Base-by-base conservation (phyloP, 1,139 yeast genomes). In the Pichia sp. region DNA sequence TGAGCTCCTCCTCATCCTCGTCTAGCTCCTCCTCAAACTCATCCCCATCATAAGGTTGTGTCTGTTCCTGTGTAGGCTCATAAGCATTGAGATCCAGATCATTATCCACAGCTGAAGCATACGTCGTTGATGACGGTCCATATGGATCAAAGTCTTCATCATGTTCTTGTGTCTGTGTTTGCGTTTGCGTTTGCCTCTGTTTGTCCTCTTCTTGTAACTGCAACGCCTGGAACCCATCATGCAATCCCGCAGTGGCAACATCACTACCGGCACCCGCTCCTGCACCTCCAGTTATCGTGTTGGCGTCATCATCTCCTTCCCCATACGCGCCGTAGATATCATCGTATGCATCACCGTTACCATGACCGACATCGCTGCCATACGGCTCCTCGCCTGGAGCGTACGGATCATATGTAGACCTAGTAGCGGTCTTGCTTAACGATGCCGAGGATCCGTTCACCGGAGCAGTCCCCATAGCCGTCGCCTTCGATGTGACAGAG, bases 1-100 rank as follows among this genome's bases (percentile, higher is more conserved):
- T 86, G 50, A 91, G 75, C 30, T 79, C 86, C 53, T 86, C 95
- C 15, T 88, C 87, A 46, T 87, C 97, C 31, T 51, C 55, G 56
- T 85, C 95, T 44, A 87, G 94, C 47, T 77, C 85, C 44, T 77
- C 75, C 34, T 62, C 39, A 25, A 41, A 41, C 13, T 45, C 41
- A 24, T 50, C 50, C 7, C 50, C 51, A 30, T 50, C 54, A 23
- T 47, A 51, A 4, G 44, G 37, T 13, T 37, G 16, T 14, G 34
- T 34, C n/a, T 40, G 32, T 51, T 63, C 37, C 4, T 33, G 39
- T 13, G 41, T 42, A 9, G 48, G 51, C 14, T 55, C 56, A 30
- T 51, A 47, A 5, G 45, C 47, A 34, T 57, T 55, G 34, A 54
- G 45, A 35, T 55, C 58, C 20, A 51, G 14, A 8, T 25, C 37